Evolutionary conservation across 768 basidiomycete genomes (phyloP).

Genomic region (Leccinum broughii): DNA sequence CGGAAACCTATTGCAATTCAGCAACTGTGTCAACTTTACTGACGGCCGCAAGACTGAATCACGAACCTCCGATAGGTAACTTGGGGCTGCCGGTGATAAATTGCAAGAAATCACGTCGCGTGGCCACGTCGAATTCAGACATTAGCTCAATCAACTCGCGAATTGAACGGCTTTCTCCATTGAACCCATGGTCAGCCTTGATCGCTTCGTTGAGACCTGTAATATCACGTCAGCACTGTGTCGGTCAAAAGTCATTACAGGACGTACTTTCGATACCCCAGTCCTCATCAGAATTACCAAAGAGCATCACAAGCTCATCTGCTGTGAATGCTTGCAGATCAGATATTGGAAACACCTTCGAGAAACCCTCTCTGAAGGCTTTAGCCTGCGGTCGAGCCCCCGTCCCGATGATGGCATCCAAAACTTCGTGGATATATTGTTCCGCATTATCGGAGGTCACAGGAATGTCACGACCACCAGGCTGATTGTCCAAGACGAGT

Average conservation of each 20-base stretch:
- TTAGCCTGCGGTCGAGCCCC: constrained; percentile 79
- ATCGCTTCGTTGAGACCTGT: constrained; percentile 84
- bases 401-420: constrained; percentile 85
- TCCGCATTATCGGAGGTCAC: constrained; percentile 89
- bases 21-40: background rate
- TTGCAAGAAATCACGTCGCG: constrained; percentile 87
- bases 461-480: constrained; percentile 72
- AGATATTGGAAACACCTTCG: constrained; percentile 90
- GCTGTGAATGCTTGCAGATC: constrained; percentile 92
- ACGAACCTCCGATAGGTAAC: constrained; percentile 89
- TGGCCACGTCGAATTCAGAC: constrained; percentile 69
- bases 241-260: background rate
- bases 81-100: constrained; percentile 99
- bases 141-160: constrained; percentile 85
- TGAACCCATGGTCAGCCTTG: constrained; percentile 98
- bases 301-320: constrained; percentile 93
- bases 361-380: constrained; percentile 93
- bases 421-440: constrained; percentile 84
- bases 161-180: constrained; percentile 90
- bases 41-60: background rate
- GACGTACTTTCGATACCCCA: constrained; percentile 88
- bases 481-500: constrained; percentile 40
- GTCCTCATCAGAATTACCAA: constrained; percentile 97
- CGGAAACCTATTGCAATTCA: constrained; percentile 69
- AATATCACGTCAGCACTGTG: constrained; percentile 3